Base-by-base conservation (phyloP, 192 early-diverging fungal species). In the Coemansia sp. region DNA sequence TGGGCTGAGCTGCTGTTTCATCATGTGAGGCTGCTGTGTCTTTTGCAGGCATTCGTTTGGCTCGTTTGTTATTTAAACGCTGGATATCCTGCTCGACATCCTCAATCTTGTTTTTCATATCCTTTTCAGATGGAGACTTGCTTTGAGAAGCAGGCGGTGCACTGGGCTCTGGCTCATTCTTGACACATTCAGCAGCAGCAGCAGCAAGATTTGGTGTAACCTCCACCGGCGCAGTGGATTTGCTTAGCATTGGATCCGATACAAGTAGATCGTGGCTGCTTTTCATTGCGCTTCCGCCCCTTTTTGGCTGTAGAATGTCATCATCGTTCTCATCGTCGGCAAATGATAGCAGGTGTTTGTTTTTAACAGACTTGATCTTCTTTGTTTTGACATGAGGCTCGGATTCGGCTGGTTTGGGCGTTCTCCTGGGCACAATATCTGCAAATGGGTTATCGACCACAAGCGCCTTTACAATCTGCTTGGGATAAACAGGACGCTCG, bases 391-490 rank as follows among this genome's bases (percentile, higher is more conserved):
- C 0, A 0, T 23, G 23, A 2, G 23, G 9, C 12, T 49, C 45
- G 11, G 37, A 6, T 23, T 15, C 31, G 0, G 20, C 57, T 45
- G 82, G 82, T 20, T 55, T 41, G 3, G 70, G 39, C 0, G 65
- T 72, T 15, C 82, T 83, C 9, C 95, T 81, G 2, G 89, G 89
- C 5, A 86, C 68, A 51, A 98, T 95, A 59, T 98, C 94, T 21
- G 91, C 82, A 75, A 98, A 95, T 7, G 94, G 95, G 64, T 95
- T 96, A 19, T 83, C 71, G 16, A 94, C 61, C 1, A 98, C 85
- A 4, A 86, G 82, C 2, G 82, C 80, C 7, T 59, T 52, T 20
- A 67, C 75, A 31, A 98, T 84, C 35, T 77, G 78, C 18, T 85
- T 83, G 38, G 89, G 91, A 52, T 87, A 87, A 14, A 86, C 37